Evolutionary conservation across 1,139 yeast species (phyloP).

Genomic region (Pichia sp.): DNA sequence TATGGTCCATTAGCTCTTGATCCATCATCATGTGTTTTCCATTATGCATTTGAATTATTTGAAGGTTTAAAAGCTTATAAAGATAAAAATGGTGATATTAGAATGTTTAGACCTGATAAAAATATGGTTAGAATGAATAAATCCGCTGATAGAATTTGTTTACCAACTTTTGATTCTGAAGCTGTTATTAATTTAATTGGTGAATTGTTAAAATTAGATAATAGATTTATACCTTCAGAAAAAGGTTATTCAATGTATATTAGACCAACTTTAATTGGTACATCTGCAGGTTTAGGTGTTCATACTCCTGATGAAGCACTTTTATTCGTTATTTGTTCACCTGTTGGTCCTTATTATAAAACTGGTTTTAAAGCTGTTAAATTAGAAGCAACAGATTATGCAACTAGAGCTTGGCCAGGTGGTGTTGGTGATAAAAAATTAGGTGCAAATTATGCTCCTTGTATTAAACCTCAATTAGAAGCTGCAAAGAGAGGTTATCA

Average conservation of each 20-base stretch:
- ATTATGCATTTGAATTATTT: slow-evolving; percentile 89
- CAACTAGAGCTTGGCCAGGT: slow-evolving; percentile 98
- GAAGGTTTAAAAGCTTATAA: slow-evolving; percentile 96
- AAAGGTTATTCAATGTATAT: slow-evolving; percentile 86
- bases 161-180: slow-evolving; percentile 77
- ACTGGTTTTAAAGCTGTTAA: slow-evolving; percentile 92
- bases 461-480: slow-evolving; percentile 78
- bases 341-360: slow-evolving; percentile 89
- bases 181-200: slow-evolving; percentile 70
- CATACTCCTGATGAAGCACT: slow-evolving; percentile 73
- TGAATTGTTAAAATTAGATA: slow-evolving; percentile 66
- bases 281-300: slow-evolving; percentile 81
- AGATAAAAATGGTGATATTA: slow-evolving; percentile 55
- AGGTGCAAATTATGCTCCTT: slow-evolving; percentile 97
- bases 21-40: slow-evolving; percentile 86
- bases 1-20: slow-evolving; percentile 70
- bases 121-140: slow-evolving; percentile 89
- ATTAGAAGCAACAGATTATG: slow-evolving; percentile 89
- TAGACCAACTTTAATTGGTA: slow-evolving; percentile 93
- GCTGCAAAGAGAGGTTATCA: slow-evolving; percentile 89
- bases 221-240: slow-evolving; percentile 72
- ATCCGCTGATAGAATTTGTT: slow-evolving; percentile 78
- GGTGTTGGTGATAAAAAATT: slow-evolving; percentile 94
- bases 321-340: slow-evolving; percentile 80
- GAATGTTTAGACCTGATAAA: slow-evolving; percentile 85